Percentiles rank a stretch among this genome's conserved stretches.
Conservation (phyloP, 1,284 basidiomycete species). For the Rhodotorula sp. region DNA sequence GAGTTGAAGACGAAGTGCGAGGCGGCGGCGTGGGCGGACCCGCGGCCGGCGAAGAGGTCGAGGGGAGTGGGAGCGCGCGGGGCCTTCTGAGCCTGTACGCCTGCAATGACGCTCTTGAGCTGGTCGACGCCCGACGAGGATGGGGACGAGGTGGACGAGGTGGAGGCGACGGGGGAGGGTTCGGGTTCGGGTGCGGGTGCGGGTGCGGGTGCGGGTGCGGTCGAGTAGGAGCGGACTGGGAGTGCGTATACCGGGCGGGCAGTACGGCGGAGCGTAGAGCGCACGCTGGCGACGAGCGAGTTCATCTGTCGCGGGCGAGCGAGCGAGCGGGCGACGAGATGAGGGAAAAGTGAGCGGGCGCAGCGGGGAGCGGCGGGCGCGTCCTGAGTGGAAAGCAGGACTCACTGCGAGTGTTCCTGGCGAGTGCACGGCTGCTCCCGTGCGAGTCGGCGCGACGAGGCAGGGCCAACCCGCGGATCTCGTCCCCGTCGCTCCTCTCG, state of each 20-base stretch:
- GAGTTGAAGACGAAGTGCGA: constrained; percentile 7
- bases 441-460: neutral
- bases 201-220: neutral
- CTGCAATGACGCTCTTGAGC: constrained; percentile 2
- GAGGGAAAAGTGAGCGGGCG: neutral
- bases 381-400: no score
- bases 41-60: neutral
- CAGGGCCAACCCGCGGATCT: neutral
- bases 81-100: neutral
- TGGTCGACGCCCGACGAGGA: neutral
- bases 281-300: constrained; percentile 21
- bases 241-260: neutral
- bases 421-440: no score
- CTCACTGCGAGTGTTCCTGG: neutral
- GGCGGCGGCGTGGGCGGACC: neutral
- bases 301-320: no score
- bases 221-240: constrained; percentile 6
- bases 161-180: neutral
- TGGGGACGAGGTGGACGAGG: neutral
- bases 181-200: no score
- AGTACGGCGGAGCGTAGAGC: constrained; percentile 1
- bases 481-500: neutral
- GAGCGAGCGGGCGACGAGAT: neutral
- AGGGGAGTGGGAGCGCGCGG: neutral
- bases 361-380: neutral